Evolutionary conservation across 2,329 filamentous ascomycete species (phyloP), one percentile per base, ranked within the genome.

Genomic region (Colletotrichum falcatum): DNA sequence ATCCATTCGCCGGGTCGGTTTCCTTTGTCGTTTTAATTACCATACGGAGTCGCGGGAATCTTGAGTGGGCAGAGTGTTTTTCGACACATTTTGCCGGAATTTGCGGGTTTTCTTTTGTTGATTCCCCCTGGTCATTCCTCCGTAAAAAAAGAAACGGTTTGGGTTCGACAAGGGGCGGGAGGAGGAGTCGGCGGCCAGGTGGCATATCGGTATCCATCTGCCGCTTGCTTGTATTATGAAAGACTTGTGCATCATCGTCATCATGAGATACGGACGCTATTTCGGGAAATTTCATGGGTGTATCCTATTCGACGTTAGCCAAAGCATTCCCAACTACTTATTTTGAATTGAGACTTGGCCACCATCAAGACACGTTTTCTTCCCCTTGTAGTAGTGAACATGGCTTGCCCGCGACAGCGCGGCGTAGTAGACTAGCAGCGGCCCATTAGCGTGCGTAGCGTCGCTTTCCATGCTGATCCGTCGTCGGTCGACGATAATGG

Each of bases 251-350:
- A 71, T 67, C 58, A 61, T 58, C 51, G 54, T 33, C 64, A 67
- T 70, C 51, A 70, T 71, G 68, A 71, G 68, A 67, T 68, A 70
- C 46, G 67, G 67, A 70, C 67, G 23, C 23, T 67, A 62, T 59
- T 62, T 66, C 20, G 58, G 64, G 64, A 58, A 59, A 39, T 61
- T 39, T 53, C 66, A 51, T 59, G 58, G 53, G 64, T n/a, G n/a
- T 54, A 71, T 54, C 37, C 26, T 60, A 42, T 63, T 63, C 59
- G 37, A 67, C 59, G 64, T 68, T 63, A 71, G 68, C 64, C 64
- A 63, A 54, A 68, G 46, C 63, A 63, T 68, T 63, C 44, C 42
- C 48, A 58, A 61, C 11, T 61, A 26, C 14, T 9, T 39, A 6
- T 42, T 7, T 8, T 18, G 18, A 67, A 62, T 58, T 33, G 35